Percentiles rank a stretch among this genome's conserved stretches.
Conservation (phyloP, 192 early-diverging fungal genomes). For the Borealophlyctis nickersoniae region DNA sequence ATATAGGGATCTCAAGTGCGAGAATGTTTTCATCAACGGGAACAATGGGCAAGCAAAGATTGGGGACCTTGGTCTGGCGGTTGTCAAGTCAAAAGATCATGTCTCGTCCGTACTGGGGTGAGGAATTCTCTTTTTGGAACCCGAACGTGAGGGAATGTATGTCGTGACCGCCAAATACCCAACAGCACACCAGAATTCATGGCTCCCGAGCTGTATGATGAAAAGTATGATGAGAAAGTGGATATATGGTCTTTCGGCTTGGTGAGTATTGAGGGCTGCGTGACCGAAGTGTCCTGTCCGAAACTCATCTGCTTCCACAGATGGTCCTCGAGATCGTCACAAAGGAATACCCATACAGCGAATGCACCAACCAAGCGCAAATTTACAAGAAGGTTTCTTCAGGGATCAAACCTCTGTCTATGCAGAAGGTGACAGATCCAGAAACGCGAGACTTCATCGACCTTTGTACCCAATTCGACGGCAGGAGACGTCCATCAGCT, state of each 20-base stretch:
- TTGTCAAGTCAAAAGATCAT: constrained; percentile 62
- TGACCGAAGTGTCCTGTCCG: background rate
- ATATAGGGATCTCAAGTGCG: constrained; percentile 48
- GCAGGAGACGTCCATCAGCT: constrained; percentile 39
- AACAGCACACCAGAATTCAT: constrained; percentile 83
- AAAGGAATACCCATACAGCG: constrained; percentile 84
- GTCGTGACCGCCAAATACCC: no score
- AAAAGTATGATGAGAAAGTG: constrained; percentile 82
- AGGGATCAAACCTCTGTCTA: constrained; percentile 69
- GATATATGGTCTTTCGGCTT: constrained; percentile 91
- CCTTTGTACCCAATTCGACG: constrained; percentile 61
- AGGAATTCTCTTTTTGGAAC: constrained; percentile 17
- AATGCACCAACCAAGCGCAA: constrained; percentile 80
- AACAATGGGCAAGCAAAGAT: constrained; percentile 86
- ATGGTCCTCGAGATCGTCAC: constrained; percentile 54
- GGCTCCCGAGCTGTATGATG: constrained; percentile 89
- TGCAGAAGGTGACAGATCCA: constrained; percentile 58
- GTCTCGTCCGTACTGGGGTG: constrained; percentile 68
- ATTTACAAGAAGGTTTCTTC: constrained; percentile 77
- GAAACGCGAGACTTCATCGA: constrained; percentile 70
- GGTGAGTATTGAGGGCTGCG: constrained; percentile 60
- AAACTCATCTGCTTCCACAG: constrained; percentile 8
- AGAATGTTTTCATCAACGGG: constrained; percentile 88
- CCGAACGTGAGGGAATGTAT: no score
- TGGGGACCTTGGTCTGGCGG: constrained; percentile 78